phyloP scores from a whole-genome alignment of 2,329 filamentous ascomycete species.

The Epichloe festucae region DNA sequence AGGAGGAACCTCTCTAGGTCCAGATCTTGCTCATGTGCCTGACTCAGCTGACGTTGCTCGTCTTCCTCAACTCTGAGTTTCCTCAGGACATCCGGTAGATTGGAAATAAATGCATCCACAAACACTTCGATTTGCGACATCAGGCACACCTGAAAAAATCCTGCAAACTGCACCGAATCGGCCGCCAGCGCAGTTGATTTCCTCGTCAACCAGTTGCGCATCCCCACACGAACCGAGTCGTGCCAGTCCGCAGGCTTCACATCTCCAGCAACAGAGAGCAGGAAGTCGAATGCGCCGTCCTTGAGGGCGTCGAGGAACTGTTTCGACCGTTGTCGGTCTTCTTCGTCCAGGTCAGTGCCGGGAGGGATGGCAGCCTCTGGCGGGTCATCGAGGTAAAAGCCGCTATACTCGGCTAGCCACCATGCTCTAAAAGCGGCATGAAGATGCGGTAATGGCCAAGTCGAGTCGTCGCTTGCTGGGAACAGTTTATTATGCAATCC shows the following conservation, averaged over 20 bases:
- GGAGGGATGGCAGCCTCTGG: conserved; percentile 41
- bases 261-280: conserved; percentile 73
- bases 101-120: conserved; percentile 84
- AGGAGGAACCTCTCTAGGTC: conserved; percentile 84
- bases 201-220: conserved; percentile 71
- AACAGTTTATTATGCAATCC: conserved; percentile 57
- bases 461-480: conserved; percentile 49
- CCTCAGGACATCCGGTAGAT: conserved; percentile 84
- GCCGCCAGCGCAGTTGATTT: conserved; percentile 58
- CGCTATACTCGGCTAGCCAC: conserved; percentile 91
- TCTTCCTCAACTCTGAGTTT: conserved; percentile 82
- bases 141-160: conserved; percentile 57
- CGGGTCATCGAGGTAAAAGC: conserved; percentile 68
- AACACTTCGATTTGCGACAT: conserved; percentile 79
- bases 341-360: conserved; percentile 51
- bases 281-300: conserved; percentile 85
- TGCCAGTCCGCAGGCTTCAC: conserved; percentile 73
- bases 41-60: conserved; percentile 61
- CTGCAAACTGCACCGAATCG: conserved; percentile 56
- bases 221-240: conserved; percentile 69
- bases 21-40: conserved; percentile 52
- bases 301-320: conserved; percentile 66
- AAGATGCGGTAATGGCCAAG: conserved; percentile 62
- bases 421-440: conserved; percentile 67
- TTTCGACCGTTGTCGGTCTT: conserved; percentile 58